A percentile compares a stretch with the other conserved stretches of the same genome.
These are phyloP conservation scores for Corymbia maculata DNA, from an alignment of 345 rosid genomes.

Conservation along the genomic window DNA sequence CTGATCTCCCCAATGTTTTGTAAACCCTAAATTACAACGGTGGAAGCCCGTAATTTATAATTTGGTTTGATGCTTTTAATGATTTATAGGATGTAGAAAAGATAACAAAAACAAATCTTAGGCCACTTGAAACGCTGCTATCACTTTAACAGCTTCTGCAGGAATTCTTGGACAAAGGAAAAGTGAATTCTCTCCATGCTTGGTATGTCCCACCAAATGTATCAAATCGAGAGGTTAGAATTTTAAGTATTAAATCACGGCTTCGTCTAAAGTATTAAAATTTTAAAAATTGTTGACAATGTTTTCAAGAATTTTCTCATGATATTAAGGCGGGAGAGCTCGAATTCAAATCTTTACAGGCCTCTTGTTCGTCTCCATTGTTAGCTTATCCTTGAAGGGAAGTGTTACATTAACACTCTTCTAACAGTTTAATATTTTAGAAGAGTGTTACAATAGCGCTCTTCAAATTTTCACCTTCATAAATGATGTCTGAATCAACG, in stretches of 20 bases:
- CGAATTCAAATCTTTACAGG: neutral
- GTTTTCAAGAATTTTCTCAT: neutral
- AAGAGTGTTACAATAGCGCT: neutral
- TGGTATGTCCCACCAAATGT: neutral
- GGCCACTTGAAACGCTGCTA: neutral
- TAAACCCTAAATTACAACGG: neutral
- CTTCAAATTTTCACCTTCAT: neutral
- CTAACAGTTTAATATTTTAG: neutral
- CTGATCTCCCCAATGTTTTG: neutral
- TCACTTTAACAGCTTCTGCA: neutral
- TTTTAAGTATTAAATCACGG: neutral
- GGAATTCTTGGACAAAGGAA: neutral
- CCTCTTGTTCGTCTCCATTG: neutral
- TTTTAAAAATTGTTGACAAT: neutral
- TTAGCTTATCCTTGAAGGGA: neutral
- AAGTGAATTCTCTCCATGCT: neutral
- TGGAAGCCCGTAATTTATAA: neutral
- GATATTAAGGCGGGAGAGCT: accelerated
- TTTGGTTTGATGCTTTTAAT: neutral
- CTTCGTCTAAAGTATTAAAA: neutral
- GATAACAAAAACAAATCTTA: neutral
- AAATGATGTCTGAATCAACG: neutral
- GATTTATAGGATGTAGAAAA: neutral
- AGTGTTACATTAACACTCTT: neutral
- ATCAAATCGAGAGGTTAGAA: neutral